Evolutionary conservation across 2,329 filamentous ascomycete species (phyloP).

Genomic region (Exophiala bonariae): DNA sequence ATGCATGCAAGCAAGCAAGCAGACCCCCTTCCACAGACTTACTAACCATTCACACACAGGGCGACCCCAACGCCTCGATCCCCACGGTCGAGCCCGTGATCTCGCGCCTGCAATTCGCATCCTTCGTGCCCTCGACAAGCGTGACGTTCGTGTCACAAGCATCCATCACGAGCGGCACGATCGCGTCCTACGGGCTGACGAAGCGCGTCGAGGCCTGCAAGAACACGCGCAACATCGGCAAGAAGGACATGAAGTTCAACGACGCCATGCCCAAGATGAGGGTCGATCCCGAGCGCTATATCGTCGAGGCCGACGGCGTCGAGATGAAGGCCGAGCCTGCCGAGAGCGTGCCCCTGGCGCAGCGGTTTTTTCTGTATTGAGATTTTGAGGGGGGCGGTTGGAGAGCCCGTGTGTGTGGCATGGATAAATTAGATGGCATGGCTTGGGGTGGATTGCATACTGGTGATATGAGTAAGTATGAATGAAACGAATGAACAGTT

Average conservation of each 20-base stretch:
- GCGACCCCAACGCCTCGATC: slow-evolving; percentile 79
- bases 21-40: neutral
- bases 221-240: slow-evolving; percentile 72
- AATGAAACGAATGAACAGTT: no score
- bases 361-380: slow-evolving; percentile 74
- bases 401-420: neutral
- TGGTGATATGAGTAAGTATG: neutral
- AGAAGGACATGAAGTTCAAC: slow-evolving; percentile 90
- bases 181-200: slow-evolving; percentile 70
- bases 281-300: slow-evolving; percentile 88
- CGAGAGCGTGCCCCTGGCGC: slow-evolving; percentile 69
- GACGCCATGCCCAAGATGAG: slow-evolving; percentile 79
- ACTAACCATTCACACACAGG: slow-evolving; percentile 47
- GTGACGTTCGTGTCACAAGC: slow-evolving; percentile 81
- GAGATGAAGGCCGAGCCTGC: slow-evolving; percentile 73
- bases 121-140: slow-evolving; percentile 68
- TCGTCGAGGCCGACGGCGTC: slow-evolving; percentile 79
- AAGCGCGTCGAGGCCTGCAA: slow-evolving; percentile 80
- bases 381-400: neutral
- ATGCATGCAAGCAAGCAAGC: no score
- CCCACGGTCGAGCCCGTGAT: slow-evolving; percentile 84
- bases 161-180: slow-evolving; percentile 65
- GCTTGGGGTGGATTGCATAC: neutral
- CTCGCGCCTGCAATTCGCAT: slow-evolving; percentile 81
- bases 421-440: neutral